A percentile compares a stretch with the other conserved stretches of the same genome.
Evolutionary conservation across 1,284 basidiomycete species (phyloP).

Genomic region (Cryptococcus floricola): DNA sequence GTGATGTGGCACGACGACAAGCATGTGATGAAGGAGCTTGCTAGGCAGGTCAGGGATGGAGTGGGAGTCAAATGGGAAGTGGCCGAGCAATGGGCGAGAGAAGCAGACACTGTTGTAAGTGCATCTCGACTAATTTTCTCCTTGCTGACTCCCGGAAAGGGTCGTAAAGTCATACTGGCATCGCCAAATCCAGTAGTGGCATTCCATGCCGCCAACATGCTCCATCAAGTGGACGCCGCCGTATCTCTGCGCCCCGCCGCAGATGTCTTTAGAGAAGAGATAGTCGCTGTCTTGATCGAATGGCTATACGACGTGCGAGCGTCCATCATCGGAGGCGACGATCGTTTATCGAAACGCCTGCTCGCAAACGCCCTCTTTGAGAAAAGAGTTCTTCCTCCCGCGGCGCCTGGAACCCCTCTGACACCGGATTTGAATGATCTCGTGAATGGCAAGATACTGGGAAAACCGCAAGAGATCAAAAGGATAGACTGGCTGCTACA

Average conservation of each 20-base stretch:
- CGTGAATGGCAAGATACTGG: conserved; percentile 12
- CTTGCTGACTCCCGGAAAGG: conserved; percentile 46
- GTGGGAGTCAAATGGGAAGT: conserved; percentile 52
- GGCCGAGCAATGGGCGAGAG: conserved; percentile 60
- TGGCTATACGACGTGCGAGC: conserved; percentile 79
- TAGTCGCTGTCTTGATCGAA: conserved; percentile 74
- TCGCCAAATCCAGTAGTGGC: conserved; percentile 64
- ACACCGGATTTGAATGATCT: conserved; percentile 24
- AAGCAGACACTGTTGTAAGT: conserved; percentile 56
- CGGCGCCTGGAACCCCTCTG: conserved; percentile 21
- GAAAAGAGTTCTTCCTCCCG: conserved; percentile 3
- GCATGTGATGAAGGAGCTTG: conserved; percentile 87
- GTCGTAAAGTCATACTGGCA: conserved; percentile 81
- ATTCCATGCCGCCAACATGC: conserved; percentile 72
- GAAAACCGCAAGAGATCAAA: conserved; percentile 4
- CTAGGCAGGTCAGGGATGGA: conserved; percentile 69
- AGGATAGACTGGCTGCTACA: conserved; percentile 45
- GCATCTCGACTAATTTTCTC: too few relatives aligned
- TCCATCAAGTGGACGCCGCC: conserved; percentile 85
- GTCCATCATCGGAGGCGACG: conserved; percentile 54
- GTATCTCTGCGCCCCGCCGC: conserved; percentile 84
- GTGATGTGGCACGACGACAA: conserved; percentile 97
- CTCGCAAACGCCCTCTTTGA: conserved; percentile 67
- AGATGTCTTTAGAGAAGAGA: conserved; percentile 86
- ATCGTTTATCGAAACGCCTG: conserved; percentile 67